Base-by-base conservation (phyloP, 805 yeast genomes). In the Candida sakaeoensis region DNA sequence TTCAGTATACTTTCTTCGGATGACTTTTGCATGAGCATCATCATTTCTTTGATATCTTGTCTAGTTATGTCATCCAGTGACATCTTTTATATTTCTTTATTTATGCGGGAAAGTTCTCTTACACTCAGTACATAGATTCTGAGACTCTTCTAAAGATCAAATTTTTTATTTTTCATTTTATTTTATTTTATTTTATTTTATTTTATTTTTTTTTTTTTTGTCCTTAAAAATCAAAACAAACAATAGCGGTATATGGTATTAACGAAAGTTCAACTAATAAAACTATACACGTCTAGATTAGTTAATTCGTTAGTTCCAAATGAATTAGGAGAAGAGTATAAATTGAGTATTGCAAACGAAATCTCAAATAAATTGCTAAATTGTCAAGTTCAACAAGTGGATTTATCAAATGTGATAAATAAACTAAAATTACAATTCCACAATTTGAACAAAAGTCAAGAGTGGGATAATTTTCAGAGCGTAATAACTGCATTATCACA, bases 271-370 rank as follows among this genome's bases (percentile, higher is more conserved):
- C 72, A 67, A 47, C 49, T 65, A 33, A 52, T 63, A 15, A 53
- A 52, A 45, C 41, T 63, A 18, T 63, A 69, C 39, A 45, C 61
- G 25, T 55, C 54, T 22, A 52, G 72, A 13, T 51, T 70, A 25
- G 68, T 66, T 28, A 55, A 52, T 33, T 52, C 68, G 12, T 48
- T 69, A 19, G 57, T 66, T 1, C 73, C 75, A 8, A 22, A 47
- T 1, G 69, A 63, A 36, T 56, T 63, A 37, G 71, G 71, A 1
- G 55, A 57, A 1, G 66, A 59, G 30, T 65, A 58, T 42, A 49
- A 49, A 4, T 56, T 58, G 33, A 57, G 65, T 33, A 48, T 66
- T 13, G 49, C 61, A 15, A 49, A 44, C 36, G 72, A 67, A 32
- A 41, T 67, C 38, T 55, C 15, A 27, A 25, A 8, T 39, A 18